Conservation (phyloP, 257 asterid species). For the Nicotiana attenuata region DNA sequence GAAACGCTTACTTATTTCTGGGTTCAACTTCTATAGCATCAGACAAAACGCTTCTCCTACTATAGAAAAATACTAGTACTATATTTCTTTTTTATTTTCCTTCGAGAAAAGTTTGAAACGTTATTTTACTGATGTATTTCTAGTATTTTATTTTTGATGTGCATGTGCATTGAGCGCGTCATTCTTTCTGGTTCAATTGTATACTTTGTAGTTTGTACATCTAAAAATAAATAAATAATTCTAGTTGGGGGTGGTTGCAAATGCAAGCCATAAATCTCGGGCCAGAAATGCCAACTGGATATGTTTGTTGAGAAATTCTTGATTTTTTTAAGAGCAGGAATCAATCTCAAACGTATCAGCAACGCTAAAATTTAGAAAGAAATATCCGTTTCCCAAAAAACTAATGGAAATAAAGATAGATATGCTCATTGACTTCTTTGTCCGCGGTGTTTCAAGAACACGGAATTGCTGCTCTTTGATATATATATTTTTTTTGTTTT, state of each 20-base stretch:
- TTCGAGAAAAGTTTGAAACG: background rate
- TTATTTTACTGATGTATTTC: background rate
- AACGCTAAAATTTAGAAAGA: no score
- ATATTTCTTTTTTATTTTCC: background rate
- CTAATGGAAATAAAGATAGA: background rate
- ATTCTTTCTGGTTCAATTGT: background rate
- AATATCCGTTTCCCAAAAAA: background rate
- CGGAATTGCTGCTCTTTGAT: no score
- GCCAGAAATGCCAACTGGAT: background rate
- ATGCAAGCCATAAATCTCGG: background rate
- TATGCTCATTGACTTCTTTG: background rate
- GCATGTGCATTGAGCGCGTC: background rate
- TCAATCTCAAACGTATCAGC: no score
- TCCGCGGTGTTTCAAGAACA: no score
- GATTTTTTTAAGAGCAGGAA: no score
- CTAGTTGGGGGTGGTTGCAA: background rate
- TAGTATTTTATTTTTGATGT: background rate
- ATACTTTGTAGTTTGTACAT: background rate
- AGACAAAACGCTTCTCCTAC: background rate
- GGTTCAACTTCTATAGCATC: background rate
- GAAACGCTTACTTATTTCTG: no score
- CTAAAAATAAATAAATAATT: background rate
- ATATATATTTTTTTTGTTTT: no score
- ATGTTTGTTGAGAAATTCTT: background rate
- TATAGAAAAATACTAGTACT: background rate